Evolutionary conservation across 2,329 filamentous ascomycete genomes (phyloP), one percentile per base, ranked within the genome.

Genomic region (Epichloe uncinata): DNA sequence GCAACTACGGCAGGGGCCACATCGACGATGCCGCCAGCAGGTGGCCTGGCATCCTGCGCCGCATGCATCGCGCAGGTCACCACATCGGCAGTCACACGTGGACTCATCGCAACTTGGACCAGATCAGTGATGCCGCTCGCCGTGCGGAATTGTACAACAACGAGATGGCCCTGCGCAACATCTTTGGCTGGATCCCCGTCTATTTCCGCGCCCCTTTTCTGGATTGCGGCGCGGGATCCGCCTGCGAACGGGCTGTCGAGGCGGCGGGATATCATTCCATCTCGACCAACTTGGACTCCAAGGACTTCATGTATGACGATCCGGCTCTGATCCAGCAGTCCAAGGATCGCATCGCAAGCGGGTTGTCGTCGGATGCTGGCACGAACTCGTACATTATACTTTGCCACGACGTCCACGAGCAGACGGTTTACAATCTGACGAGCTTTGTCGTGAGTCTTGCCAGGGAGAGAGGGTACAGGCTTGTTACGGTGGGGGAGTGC

Each of bases 261-360:
- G 55, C 55, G 22, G 59, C 79, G 30, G 74, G 73, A 40, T 81
- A 81, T 61, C 75, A 80, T 57, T 61, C 79, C 54, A 67, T 74
- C 52, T 75, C 74, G 57, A 76, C 74, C 55, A 73, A 79, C 57
- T 62, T 81, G 12, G 78, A 82, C 59, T 82, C 79, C 15, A 74
- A 79, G 54, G 79, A 82, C 62, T 81, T 77, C 58, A 66, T 75
- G 56, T 72, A 78, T 55, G 68, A 72, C 50, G 65, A 64, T 8
- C 68, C 75, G 2, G 62, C 71, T 41, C 68, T 71, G 53, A 78
- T 80, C 54, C 64, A 70, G 52, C 60, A 65, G 30, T 71, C 70
- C 49, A 70, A 77, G 54, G 57, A 63, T 11, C 60, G 58, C 7
- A 69, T 63, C 51, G 60, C 60, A n/a, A 48, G 60, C 3, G 61